Conservation (phyloP, 73 alveolate species). For the Paramecium bursaria region DNA sequence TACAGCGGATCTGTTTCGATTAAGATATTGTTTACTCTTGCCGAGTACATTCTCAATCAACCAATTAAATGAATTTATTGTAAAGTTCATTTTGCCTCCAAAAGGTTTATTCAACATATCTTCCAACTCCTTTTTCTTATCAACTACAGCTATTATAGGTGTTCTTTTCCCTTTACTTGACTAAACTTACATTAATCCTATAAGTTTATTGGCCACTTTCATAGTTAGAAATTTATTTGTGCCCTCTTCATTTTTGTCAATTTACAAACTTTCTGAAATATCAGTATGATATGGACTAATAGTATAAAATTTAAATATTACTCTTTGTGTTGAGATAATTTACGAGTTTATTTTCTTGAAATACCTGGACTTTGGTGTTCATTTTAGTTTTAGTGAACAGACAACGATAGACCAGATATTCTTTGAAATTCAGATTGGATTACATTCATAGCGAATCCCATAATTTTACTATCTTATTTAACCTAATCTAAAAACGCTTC, state of each 20-base stretch:
- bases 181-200: conserved; percentile 47
- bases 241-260: conserved; percentile 21
- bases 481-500: background rate
- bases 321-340: conserved; percentile 2
- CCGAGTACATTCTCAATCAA: conserved; percentile 34
- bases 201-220: conserved; percentile 52
- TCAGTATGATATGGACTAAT: conserved; percentile 27
- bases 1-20: background rate
- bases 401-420: background rate
- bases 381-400: background rate
- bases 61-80: conserved; percentile 32
- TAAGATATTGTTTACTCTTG: background rate
- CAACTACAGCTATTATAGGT: conserved; percentile 26
- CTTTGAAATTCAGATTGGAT: background rate
- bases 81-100: conserved; percentile 56
- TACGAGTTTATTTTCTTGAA: background rate
- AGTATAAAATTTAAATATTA: background rate
- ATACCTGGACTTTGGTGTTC: background rate
- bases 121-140: conserved; percentile 49
- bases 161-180: conserved; percentile 39
- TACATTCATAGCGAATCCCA: background rate
- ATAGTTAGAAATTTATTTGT: conserved; percentile 37
- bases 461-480: conserved; percentile 1
- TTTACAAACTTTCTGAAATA: conserved; percentile 8
- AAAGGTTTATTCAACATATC: conserved; percentile 48